Conservation (phyloP, 2,329 filamentous ascomycete genomes). For the Blastomyces silverae region DNA sequence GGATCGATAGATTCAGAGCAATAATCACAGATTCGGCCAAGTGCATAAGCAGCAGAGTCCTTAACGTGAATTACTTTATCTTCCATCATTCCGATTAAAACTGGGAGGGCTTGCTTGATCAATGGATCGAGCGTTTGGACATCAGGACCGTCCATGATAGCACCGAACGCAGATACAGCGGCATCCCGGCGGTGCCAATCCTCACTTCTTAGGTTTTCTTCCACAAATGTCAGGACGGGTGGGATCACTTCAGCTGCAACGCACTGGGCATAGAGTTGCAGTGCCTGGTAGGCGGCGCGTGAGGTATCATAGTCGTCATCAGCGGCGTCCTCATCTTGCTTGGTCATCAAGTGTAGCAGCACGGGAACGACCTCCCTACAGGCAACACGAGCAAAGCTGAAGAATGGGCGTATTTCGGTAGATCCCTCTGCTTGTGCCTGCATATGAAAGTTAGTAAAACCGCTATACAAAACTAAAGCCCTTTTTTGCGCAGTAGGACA, state of each 20-base stretch:
- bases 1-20: constrained; percentile 90
- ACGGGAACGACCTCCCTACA: constrained; percentile 92
- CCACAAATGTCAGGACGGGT: constrained; percentile 83
- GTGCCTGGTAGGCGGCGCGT: constrained; percentile 89
- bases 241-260: constrained; percentile 77
- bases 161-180: constrained; percentile 92
- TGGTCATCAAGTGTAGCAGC: constrained; percentile 77
- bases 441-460: constrained; percentile 16
- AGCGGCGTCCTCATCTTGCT: constrained; percentile 93
- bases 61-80: constrained; percentile 83
- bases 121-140: constrained; percentile 86
- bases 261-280: constrained; percentile 91
- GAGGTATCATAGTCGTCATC: constrained; percentile 98
- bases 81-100: constrained; percentile 88
- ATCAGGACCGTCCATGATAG: constrained; percentile 97
- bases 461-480: constrained; percentile 2
- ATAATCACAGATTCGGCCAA: constrained; percentile 91
- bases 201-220: constrained; percentile 78
- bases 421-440: constrained; percentile 61
- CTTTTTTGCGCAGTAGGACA: background rate
- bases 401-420: constrained; percentile 82
- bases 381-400: constrained; percentile 90
- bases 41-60: constrained; percentile 91
- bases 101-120: constrained; percentile 88
- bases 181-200: constrained; percentile 96